Percentiles rank a stretch among this genome's conserved stretches.
These are phyloP conservation scores for Claviceps arundinis DNA, from an alignment of 2,329 filamentous ascomycete species.

Conservation along the genomic window DNA sequence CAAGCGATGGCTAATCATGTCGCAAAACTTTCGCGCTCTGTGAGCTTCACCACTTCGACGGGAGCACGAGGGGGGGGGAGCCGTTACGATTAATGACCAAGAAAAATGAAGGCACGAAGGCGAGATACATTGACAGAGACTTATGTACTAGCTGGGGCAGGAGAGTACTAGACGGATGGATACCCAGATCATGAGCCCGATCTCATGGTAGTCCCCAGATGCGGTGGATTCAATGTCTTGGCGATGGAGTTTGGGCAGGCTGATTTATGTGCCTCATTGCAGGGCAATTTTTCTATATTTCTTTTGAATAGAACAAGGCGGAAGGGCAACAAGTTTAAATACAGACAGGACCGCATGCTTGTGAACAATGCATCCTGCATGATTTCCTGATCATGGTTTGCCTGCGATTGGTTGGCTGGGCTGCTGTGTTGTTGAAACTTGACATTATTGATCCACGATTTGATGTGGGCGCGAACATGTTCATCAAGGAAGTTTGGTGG, in stretches of 20 bases:
- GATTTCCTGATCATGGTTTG: not conserved
- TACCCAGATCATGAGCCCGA: not conserved
- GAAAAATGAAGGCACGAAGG: not conserved
- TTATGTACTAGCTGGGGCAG: too few species aligned
- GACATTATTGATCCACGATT: not conserved
- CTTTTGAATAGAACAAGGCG: not conserved
- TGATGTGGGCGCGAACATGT: not conserved
- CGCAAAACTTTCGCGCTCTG: conserved; percentile 55
- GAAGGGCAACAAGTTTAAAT: not conserved
- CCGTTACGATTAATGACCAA: conserved; percentile 3
- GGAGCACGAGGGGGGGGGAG: not conserved
- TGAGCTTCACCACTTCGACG: conserved; percentile 13
- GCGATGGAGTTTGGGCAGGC: not conserved
- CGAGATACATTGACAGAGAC: not conserved
- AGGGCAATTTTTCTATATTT: not conserved
- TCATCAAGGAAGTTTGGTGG: conserved; percentile 1
- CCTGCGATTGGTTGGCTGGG: not conserved
- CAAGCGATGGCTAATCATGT: conserved; percentile 53
- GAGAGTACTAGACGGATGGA: not conserved
- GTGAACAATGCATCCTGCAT: too few species aligned
- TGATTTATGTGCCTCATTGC: not conserved
- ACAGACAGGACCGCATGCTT: too few species aligned
- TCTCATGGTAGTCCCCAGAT: not conserved
- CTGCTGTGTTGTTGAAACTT: not conserved
- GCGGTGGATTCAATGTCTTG: not conserved